Evolutionary conservation across 345 rosid species (phyloP), one percentile per base, ranked within the genome.

Genomic region (Lagerstroemia speciosa): DNA sequence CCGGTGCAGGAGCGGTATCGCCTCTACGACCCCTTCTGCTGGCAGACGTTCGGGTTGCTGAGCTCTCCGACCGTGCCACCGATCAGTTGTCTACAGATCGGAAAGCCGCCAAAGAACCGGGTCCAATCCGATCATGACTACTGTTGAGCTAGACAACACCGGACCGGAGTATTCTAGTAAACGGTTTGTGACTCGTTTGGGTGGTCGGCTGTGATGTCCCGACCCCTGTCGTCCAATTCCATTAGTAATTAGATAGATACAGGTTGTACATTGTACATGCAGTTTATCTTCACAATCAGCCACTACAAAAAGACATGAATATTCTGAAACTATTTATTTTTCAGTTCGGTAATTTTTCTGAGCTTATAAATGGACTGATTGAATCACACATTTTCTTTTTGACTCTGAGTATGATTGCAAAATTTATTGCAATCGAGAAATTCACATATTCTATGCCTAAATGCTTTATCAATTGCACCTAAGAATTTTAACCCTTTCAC

Each of bases 61-160:
- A 88, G 71, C 71, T 84, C 95, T 41, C 92, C 96, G 19, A 88
- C 96, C 1, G 79, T 77, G 66, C 99, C 98, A 40, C 99, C 99
- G 8, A 87, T 94, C 12, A 84, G 73, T 70, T 94, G 99, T 64
- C 77, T 94, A 74, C 95, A 86, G 74, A 79, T 84, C 9, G 99
- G 99, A 17, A 94, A 91, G 83, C 98, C 97, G 11, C 57, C 97
- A 1, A 87, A 76, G 73, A 91, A 84, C 77, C 76, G 89, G 55
- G 84, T 84, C 50, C 92, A 85, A 64, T 75, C 86, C 15, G 86
- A 79, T 66, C 81, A 72, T 57, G 96, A 91, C 72, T 48, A 75
- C 1, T 94, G 99, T 66, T 85, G 82, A 94, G 74, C 72, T 52
- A 69, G 72, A 40, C 63, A 37, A 65, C 63, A 52, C 69, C 24